These are phyloP conservation scores for Dimocarpus longan DNA, from an alignment of 345 rosid species.

Conservation along the genomic window DNA sequence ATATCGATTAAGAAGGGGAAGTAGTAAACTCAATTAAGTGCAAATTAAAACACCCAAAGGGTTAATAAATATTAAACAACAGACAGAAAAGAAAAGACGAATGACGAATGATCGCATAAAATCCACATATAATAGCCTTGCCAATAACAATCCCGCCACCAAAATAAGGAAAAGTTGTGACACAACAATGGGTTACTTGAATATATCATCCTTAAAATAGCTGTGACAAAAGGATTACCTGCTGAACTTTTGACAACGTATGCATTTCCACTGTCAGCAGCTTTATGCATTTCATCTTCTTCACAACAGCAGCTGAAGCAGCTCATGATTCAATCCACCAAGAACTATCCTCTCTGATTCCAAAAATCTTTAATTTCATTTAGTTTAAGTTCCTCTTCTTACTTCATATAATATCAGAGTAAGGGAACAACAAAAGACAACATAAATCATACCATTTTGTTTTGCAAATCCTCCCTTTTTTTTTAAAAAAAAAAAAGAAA, in stretches of 20 bases:
- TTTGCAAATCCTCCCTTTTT: neutral
- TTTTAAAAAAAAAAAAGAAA: too few species aligned
- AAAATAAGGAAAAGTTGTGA: neutral
- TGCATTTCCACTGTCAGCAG: conserved; percentile 67
- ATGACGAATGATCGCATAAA: neutral
- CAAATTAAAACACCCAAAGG: neutral
- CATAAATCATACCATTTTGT: neutral
- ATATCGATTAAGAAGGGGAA: neutral
- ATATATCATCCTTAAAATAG: conserved; percentile 3
- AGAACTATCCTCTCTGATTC: conserved; percentile 18
- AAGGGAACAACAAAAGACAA: conserved; percentile 1
- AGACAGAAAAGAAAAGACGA: neutral
- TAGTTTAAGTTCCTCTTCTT: neutral
- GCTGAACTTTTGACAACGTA: conserved; percentile 56
- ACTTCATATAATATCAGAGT: neutral
- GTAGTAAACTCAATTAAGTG: neutral
- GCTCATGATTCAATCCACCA: conserved; percentile 55
- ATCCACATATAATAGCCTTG: neutral
- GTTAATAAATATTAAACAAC: neutral
- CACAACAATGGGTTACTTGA: neutral
- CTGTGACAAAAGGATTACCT: conserved; percentile 43
- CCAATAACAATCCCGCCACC: neutral
- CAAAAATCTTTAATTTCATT: neutral
- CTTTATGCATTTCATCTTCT: conserved; percentile 69
- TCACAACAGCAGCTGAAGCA: conserved; percentile 87